These are phyloP conservation scores for Reutealis trisperma DNA, from an alignment of 345 rosid genomes.

Conservation along the genomic window DNA sequence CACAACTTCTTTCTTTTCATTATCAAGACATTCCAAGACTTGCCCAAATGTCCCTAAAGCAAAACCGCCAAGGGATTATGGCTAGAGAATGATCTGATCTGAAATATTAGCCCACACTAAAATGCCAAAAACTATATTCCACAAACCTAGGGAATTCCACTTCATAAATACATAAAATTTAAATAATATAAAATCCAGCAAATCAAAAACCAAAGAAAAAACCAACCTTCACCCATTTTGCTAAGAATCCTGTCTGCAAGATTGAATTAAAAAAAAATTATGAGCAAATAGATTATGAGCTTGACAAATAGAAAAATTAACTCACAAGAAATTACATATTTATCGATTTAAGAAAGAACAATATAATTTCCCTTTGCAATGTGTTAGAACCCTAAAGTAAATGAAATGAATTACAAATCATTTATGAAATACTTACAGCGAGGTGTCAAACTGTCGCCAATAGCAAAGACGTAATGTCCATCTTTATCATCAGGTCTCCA, in stretches of 20 bases:
- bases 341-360: no score
- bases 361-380: no score
- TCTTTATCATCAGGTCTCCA: conserved; percentile 88
- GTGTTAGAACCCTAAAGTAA: no score
- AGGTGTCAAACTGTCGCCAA: conserved; percentile 66
- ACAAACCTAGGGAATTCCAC: background rate
- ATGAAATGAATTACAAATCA: background rate
- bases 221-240: conserved; percentile 90
- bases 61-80: background rate
- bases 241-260: conserved; percentile 69
- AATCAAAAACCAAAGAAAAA: background rate
- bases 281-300: conserved; percentile 14
- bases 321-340: no score
- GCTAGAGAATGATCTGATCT: background rate
- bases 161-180: background rate
- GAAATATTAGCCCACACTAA: background rate
- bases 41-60: conserved; percentile 33
- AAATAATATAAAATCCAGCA: background rate
- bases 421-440: conserved; percentile 47
- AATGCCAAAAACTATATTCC: background rate
- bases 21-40: conserved; percentile 33
- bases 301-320: background rate
- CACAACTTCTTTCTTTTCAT: conserved; percentile 28
- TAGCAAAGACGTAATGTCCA: conserved; percentile 67
- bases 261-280: conserved; percentile 24